Percentiles rank a stretch among this genome's conserved stretches.
Conservation (phyloP, 768 basidiomycete species). For the Tubosaeta sp. region DNA sequence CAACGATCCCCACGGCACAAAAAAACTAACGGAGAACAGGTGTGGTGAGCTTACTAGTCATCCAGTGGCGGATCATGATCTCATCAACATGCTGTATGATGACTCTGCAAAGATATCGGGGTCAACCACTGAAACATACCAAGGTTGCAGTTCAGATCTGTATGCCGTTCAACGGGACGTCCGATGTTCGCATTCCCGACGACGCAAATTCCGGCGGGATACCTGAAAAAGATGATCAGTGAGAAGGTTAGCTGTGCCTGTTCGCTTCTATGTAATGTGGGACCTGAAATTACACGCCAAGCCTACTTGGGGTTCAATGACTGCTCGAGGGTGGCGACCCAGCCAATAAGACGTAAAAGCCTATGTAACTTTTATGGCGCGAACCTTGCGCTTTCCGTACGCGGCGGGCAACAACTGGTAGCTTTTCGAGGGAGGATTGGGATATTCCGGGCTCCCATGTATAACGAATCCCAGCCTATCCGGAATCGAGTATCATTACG, state of each 20-base stretch:
- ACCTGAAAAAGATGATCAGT: neutral
- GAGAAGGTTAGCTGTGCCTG: neutral
- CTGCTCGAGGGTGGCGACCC: too few species aligned
- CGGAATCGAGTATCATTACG: too few species aligned
- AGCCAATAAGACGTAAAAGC: constrained; percentile 2
- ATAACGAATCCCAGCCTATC: too few species aligned
- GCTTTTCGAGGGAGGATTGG: neutral
- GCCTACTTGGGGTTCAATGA: neutral
- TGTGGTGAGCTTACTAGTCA: too few species aligned
- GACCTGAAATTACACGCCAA: constrained; percentile 1
- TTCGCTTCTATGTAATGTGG: too few species aligned
- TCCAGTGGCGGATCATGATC: constrained; percentile 13
- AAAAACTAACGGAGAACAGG: neutral
- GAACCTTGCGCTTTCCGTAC: neutral
- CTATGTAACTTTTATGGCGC: neutral
- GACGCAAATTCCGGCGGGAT: too few species aligned
- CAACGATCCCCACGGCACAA: neutral
- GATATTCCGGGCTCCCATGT: neutral
- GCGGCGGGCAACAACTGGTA: too few species aligned
- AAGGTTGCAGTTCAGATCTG: neutral
- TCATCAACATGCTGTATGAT: neutral
- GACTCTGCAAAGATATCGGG: neutral
- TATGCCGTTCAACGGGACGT: too few species aligned
- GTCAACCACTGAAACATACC: neutral
- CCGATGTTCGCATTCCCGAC: neutral